phyloP scores from a whole-genome alignment of 2,329 filamentous ascomycete species.

The Arthrobotrys pseudoclavata region DNA sequence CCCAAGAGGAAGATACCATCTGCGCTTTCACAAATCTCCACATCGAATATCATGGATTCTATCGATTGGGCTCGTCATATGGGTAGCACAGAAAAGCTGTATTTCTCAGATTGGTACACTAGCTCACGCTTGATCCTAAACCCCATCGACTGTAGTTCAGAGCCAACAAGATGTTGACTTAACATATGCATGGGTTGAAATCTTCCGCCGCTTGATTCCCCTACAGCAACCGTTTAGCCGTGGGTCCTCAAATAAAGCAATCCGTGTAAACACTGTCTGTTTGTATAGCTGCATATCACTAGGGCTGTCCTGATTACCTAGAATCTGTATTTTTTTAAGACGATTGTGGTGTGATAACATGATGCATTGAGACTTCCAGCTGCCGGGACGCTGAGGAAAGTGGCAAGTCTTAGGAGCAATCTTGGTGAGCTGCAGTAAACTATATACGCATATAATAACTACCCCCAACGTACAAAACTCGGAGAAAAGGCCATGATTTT shows the following conservation, averaged over 20 bases:
- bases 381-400: background rate
- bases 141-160: background rate
- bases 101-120: background rate
- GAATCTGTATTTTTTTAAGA: background rate
- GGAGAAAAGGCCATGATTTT: background rate
- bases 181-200: background rate
- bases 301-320: background rate
- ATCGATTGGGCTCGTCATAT: background rate
- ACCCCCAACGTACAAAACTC: background rate
- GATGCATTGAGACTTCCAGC: background rate
- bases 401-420: constrained; percentile 23
- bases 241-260: constrained; percentile 9
- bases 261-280: background rate
- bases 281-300: background rate
- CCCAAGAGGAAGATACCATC: background rate
- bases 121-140: constrained; percentile 5
- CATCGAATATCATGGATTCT: background rate
- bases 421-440: constrained; percentile 14
- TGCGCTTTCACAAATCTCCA: too few species aligned
- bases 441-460: background rate
- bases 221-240: constrained; percentile 9
- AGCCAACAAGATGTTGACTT: background rate
- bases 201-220: background rate
- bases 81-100: background rate
- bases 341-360: constrained; percentile 27